Conservation (phyloP, 306 rosid species). For the Luffa acutangula region DNA sequence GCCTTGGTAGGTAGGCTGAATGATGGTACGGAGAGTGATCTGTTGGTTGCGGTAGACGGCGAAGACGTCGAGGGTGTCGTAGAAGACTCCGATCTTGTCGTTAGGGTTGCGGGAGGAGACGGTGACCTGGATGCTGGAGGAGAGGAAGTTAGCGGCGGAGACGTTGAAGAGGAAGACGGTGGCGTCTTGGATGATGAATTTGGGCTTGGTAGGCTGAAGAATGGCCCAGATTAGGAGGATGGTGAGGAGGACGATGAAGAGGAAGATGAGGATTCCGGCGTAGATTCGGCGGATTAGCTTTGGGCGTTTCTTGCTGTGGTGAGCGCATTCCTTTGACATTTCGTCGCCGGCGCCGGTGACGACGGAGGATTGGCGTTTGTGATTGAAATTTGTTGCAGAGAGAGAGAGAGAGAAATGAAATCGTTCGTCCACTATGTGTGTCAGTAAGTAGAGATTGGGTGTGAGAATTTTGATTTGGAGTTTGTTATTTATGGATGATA, state of each 20-base stretch:
- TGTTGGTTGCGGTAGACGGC: slow-evolving; percentile 58
- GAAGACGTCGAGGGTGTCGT: slow-evolving; percentile 66
- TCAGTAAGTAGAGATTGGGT: no score
- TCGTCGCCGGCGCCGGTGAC: background rate
- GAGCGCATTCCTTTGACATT: slow-evolving; percentile 53
- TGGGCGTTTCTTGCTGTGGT: slow-evolving; percentile 28
- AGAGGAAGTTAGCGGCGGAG: slow-evolving; percentile 43
- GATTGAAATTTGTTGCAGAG: background rate
- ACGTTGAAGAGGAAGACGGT: slow-evolving; percentile 78
- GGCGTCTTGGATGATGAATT: slow-evolving; percentile 72
- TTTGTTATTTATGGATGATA: no score
- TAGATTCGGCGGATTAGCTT: slow-evolving; percentile 5
- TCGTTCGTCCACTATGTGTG: no score
- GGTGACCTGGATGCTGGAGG: slow-evolving; percentile 66
- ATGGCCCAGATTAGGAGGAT: slow-evolving; percentile 71
- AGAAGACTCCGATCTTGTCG: slow-evolving; percentile 75
- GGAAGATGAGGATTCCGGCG: slow-evolving; percentile 35
- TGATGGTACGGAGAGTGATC: slow-evolving; percentile 49
- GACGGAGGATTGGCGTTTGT: background rate
- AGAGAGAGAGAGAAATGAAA: background rate
- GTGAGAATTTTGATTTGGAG: no score
- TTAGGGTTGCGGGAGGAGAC: slow-evolving; percentile 67
- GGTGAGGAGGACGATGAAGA: slow-evolving; percentile 32
- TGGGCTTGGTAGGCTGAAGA: slow-evolving; percentile 61
- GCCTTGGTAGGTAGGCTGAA: slow-evolving; percentile 71